Conservation (phyloP, 176 grass and related monocot genomes). For the Raddia distichophylla region DNA sequence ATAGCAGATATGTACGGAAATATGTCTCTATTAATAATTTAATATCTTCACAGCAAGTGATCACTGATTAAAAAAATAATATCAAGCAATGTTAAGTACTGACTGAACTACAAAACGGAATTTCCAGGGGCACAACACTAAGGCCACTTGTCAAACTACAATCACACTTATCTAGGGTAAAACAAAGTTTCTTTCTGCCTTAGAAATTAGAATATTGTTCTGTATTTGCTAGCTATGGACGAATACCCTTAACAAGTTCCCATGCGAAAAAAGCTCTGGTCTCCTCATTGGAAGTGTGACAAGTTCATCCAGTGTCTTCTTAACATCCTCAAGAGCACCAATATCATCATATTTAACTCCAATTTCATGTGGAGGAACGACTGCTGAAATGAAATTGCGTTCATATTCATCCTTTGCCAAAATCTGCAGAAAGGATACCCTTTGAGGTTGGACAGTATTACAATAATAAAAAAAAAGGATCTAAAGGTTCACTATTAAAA, state of each 20-base stretch:
- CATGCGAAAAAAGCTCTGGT: slow-evolving; percentile 90
- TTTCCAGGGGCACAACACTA: neutral
- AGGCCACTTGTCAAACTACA: slow-evolving; percentile 11
- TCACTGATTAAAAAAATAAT: slow-evolving; percentile 13
- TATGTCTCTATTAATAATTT: neutral
- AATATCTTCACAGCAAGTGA: neutral
- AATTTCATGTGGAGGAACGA: slow-evolving; percentile 88
- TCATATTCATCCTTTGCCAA: slow-evolving; percentile 96
- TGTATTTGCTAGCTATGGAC: neutral
- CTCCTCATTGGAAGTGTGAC: slow-evolving; percentile 96
- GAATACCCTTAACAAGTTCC: slow-evolving; percentile 88
- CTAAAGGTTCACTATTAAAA: neutral
- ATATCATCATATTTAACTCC: slow-evolving; percentile 96
- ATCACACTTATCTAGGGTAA: neutral
- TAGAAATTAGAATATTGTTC: slow-evolving; percentile 3
- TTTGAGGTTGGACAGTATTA: slow-evolving; percentile 27
- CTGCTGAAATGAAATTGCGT: slow-evolving; percentile 84
- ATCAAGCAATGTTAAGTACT: slow-evolving; percentile 14
- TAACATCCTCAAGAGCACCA: slow-evolving; percentile 93
- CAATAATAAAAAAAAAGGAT: neutral
- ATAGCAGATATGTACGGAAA: slow-evolving; percentile 20
- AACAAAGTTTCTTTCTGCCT: slow-evolving; percentile 8
- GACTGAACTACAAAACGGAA: slow-evolving; percentile 16
- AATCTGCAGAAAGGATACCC: slow-evolving; percentile 56
- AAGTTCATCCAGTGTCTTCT: slow-evolving; percentile 91